phyloP scores from a whole-genome alignment of 148 eudicot species.

The Silene latifolia region DNA sequence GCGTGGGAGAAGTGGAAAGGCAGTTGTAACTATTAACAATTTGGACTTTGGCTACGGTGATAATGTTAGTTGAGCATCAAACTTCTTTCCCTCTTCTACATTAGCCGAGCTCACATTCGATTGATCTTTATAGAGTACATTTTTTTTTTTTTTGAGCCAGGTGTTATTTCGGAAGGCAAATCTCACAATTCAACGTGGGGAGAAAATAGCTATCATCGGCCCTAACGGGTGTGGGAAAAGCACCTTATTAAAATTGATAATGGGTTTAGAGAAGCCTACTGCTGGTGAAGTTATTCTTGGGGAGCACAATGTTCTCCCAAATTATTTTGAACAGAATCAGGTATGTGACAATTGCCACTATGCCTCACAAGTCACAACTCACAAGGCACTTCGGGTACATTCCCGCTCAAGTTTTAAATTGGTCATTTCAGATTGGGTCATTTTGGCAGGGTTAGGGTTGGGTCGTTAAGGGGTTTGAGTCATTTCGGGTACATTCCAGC shows the following conservation, averaged over 20 bases:
- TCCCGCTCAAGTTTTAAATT: not conserved
- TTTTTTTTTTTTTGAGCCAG: conserved; percentile 37
- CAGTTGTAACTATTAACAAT: conserved; percentile 62
- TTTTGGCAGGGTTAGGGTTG: not conserved
- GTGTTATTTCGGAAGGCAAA: conserved; percentile 70
- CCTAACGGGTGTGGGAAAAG: conserved; percentile 99
- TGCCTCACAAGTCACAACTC: not conserved
- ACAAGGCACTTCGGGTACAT: not conserved
- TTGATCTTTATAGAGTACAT: not conserved
- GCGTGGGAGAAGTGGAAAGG: conserved; percentile 87
- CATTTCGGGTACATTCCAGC: not conserved
- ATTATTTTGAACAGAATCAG: conserved; percentile 99
- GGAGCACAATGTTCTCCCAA: conserved; percentile 90
- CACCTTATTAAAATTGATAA: conserved; percentile 74
- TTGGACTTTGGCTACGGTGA: conserved; percentile 71
- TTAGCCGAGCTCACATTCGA: not conserved
- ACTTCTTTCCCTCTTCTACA: not conserved
- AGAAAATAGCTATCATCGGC: conserved; percentile 91
- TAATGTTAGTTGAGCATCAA: conserved; percentile 37
- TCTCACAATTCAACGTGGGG: conserved; percentile 76
- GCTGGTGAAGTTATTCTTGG: conserved; percentile 78
- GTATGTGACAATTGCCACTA: conserved; percentile 25
- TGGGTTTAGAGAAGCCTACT: conserved; percentile 73
- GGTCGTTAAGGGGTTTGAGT: not conserved
- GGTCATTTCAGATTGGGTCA: not conserved